Base-by-base conservation (phyloP, 208 protist species). In the Sergeia podlipaevii region DNA sequence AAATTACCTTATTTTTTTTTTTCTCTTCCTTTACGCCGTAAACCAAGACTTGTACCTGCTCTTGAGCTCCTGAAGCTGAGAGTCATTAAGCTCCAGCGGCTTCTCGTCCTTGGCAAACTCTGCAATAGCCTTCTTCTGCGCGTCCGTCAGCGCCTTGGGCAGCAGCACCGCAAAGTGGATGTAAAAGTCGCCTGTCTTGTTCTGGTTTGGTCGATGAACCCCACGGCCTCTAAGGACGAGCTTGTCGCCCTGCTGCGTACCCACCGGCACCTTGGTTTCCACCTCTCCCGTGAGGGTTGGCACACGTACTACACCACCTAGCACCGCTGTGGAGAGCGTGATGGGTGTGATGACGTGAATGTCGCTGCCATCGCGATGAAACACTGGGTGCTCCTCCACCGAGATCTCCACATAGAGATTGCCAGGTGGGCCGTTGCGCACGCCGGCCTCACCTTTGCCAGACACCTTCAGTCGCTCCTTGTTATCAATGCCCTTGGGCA, bases 321-420 rank as follows among this genome's bases (percentile, higher is more conserved):
- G 74, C 30, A 91, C 80, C 18, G 83, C 87, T 15, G 65, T 83
- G 15, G 80, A 81, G n/a, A 92, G 68, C 2, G 82, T 64, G 21
- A 95, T 68, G 15, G 84, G 84, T 23, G 80, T 80, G 62, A 91
- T 84, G 29, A 92, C 73, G 65, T 93, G 82, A 27, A 92, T 87
- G 50, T 92, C 89, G 57, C 69, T 78, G 24, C 85, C 84, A 33
- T 93, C 84, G 23, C 89, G 79, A 53, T 86, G 82, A 55, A 96
- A 96, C 28, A 94, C 81, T 7, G 89, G 70, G 57, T 90, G 72
- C 27, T 93, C 80, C 54, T 96, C 85, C 11, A 93, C 89, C 13
- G 69, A 70, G 49, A 94, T 88, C 60, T 96, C 85, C 24, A 96
- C 85, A 54, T 91, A 96, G 13, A 96, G 61, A 54, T 96, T 93